Percentiles rank a stretch among this genome's conserved stretches.
These are phyloP conservation scores for Phytophthora hybrid DNA, from an alignment of 352 stramenopile species.

Conservation along the genomic window DNA sequence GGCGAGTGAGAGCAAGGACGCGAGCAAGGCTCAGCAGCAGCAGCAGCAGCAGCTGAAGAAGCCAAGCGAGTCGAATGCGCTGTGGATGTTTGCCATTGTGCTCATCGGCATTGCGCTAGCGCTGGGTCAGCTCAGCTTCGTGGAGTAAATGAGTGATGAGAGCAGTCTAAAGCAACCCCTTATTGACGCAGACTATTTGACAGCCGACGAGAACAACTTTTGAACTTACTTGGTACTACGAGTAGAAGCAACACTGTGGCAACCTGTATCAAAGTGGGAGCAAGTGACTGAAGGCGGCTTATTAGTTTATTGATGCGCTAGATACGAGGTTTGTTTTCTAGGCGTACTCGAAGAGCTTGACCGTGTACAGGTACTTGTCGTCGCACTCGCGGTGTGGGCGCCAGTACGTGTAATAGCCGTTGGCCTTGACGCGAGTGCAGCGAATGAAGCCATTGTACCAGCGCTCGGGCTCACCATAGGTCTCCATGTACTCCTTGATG, in stretches of 20 bases:
- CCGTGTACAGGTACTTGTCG: conserved; percentile 82
- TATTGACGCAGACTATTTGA: no score
- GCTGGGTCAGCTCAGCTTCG: conserved; percentile 45
- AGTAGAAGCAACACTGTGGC: no score
- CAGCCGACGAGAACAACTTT: no score
- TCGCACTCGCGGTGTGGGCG: conserved; percentile 76
- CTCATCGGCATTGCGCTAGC: conserved; percentile 44
- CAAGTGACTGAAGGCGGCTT: background rate
- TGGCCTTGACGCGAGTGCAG: conserved; percentile 84
- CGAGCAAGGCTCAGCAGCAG: conserved; percentile 3
- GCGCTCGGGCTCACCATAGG: conserved; percentile 74
- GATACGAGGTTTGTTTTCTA: conserved; percentile 24
- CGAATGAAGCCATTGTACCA: conserved; percentile 82
- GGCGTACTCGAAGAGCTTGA: conserved; percentile 84
- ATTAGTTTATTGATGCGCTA: conserved; percentile 28
- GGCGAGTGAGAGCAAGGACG: background rate
- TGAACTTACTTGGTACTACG: no score
- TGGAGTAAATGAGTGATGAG: no score
- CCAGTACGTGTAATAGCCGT: conserved; percentile 89
- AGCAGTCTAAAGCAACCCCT: no score
- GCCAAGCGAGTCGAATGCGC: conserved; percentile 21
- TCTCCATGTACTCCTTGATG: conserved; percentile 85
- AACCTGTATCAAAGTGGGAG: no score
- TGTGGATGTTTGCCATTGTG: conserved; percentile 56
- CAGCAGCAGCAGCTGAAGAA: conserved; percentile 22